Percentiles rank a stretch among this genome's conserved stretches.
phyloP scores from a whole-genome alignment of 2,329 filamentous ascomycete genomes.

The Calonectria pseudoreteaudii region DNA sequence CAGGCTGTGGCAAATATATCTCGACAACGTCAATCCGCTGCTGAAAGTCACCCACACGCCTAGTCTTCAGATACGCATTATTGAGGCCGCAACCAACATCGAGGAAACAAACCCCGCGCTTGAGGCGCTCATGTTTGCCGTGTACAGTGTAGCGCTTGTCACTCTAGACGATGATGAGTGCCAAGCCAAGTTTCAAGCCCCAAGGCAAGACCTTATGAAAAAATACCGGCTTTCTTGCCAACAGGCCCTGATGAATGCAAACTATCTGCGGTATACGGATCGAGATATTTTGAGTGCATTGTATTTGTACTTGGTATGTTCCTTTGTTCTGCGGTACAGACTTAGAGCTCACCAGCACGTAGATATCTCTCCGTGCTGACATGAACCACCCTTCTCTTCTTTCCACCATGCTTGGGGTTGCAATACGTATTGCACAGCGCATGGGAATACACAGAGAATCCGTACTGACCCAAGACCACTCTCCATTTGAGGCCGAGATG shows the following conservation, averaged over 20 bases:
- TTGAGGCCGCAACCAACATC: neutral
- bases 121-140: conserved; percentile 68
- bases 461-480: conserved; percentile 38
- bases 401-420: conserved; percentile 63
- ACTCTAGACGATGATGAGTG: conserved; percentile 60
- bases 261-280: conserved; percentile 54
- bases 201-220: conserved; percentile 55
- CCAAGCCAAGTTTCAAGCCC: conserved; percentile 51
- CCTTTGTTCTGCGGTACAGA: conserved; percentile 35
- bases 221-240: conserved; percentile 61
- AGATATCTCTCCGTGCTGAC: conserved; percentile 60
- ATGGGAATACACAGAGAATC: conserved; percentile 67
- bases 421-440: conserved; percentile 67
- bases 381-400: conserved; percentile 63
- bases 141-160: conserved; percentile 57
- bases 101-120: conserved; percentile 51
- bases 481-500: conserved; percentile 66
- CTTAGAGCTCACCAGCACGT: neutral
- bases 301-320: conserved; percentile 63
- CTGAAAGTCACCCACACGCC: conserved; percentile 69
- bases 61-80: conserved; percentile 56
- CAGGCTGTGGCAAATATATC: conserved; percentile 67
- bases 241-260: conserved; percentile 62
- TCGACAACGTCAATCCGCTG: conserved; percentile 69
- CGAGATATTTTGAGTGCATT: conserved; percentile 67